Evolutionary conservation across 148 eudicot genomes (phyloP).

Genomic region (Spergularia bocconei): DNA sequence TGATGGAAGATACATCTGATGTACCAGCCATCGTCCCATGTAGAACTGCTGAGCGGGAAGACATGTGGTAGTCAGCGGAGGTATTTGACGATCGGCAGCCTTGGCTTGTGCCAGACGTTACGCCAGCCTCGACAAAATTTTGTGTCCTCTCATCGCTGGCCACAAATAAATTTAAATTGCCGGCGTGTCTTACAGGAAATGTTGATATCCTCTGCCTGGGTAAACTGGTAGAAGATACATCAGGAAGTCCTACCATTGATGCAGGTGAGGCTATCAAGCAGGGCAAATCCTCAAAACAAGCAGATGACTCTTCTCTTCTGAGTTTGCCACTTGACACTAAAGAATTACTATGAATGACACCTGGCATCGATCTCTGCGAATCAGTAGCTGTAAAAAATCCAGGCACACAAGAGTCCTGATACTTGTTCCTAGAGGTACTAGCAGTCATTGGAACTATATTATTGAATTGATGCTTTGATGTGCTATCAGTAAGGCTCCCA

Average conservation of each 20-base stretch:
- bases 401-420: conserved; percentile 15
- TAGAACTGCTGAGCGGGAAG: conserved; percentile 23
- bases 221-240: conserved; percentile 22
- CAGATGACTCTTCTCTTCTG: conserved; percentile 13
- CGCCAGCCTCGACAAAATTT: conserved; percentile 22
- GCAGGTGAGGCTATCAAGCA: conserved; percentile 23
- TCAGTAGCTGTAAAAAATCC: conserved; percentile 20
- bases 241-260: conserved; percentile 26
- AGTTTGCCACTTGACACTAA: conserved; percentile 20
- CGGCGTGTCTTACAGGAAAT: conserved; percentile 11
- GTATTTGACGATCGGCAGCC: conserved; percentile 14
- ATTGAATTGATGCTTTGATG: conserved; percentile 22
- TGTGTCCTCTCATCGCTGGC: conserved; percentile 23
- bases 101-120: conserved; percentile 16
- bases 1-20: conserved; percentile 27
- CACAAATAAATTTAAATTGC: neutral
- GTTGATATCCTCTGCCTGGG: conserved; percentile 23
- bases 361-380: conserved; percentile 12
- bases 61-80: conserved; percentile 6
- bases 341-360: conserved; percentile 4
- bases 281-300: conserved; percentile 12
- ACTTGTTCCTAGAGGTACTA: conserved; percentile 15
- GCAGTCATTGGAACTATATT: conserved; percentile 6
- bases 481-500: conserved; percentile 22
- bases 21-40: conserved; percentile 19